Percentiles rank a stretch among this genome's conserved stretches.
phyloP scores from a whole-genome alignment of 2,329 filamentous ascomycete species.

The Xylaria sp. region DNA sequence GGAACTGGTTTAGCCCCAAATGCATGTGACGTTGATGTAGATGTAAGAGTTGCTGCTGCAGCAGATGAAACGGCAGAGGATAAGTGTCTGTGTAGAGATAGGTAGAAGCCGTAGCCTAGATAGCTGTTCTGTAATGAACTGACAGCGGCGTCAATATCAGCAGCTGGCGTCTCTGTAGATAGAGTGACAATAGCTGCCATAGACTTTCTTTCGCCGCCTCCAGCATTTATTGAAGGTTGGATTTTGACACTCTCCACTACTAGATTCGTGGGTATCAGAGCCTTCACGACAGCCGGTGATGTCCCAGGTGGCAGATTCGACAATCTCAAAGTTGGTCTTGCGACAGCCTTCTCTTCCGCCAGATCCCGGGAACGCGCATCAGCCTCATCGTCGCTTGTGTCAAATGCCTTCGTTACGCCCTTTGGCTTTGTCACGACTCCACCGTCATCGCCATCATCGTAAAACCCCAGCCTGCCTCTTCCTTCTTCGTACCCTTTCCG shows the following conservation, averaged over 20 bases:
- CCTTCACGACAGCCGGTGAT: conserved; percentile 68
- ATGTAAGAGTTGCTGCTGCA: conserved; percentile 51
- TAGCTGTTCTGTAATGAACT: conserved; percentile 84
- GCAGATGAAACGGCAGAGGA: conserved; percentile 76
- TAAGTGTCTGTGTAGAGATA: conserved; percentile 82
- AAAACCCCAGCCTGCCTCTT: conserved; percentile 52
- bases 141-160: conserved; percentile 83
- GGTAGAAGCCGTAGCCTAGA: conserved; percentile 83
- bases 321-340: conserved; percentile 71
- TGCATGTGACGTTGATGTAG: conserved; percentile 68
- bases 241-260: conserved; percentile 79
- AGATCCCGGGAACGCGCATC: conserved; percentile 57
- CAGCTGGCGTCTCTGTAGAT: conserved; percentile 80
- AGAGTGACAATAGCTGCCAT: conserved; percentile 83
- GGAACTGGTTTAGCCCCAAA: conserved; percentile 80
- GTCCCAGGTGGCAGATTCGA: conserved; percentile 69
- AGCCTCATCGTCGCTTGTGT: conserved; percentile 71
- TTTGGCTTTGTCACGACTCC: conserved; percentile 56
- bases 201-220: conserved; percentile 72
- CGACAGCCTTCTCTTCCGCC: conserved; percentile 67
- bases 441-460: conserved; percentile 51
- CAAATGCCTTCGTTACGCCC: conserved; percentile 76
- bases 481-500: conserved; percentile 49
- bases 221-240: conserved; percentile 63
- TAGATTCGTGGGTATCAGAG: conserved; percentile 67